These are phyloP conservation scores for Neoboletus subvelutipes DNA, from an alignment of 768 basidiomycete genomes.

Conservation along the genomic window DNA sequence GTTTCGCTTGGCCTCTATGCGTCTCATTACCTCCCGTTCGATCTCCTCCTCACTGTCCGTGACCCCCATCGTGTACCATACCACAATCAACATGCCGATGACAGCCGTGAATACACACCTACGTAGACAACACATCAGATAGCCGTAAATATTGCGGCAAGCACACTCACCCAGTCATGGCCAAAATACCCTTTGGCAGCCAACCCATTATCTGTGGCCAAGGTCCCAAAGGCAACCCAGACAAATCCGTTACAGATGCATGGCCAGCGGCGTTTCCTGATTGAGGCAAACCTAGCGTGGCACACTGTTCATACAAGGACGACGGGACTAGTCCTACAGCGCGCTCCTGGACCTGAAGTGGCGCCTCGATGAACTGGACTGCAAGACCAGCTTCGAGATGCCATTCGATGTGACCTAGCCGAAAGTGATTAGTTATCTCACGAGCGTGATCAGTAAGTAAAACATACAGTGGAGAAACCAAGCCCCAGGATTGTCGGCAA, in stretches of 20 bases:
- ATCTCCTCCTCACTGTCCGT: slow-evolving; percentile 76
- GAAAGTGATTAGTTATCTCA: background rate
- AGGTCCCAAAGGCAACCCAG: slow-evolving; percentile 64
- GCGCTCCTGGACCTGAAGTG: slow-evolving; percentile 61
- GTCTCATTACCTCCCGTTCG: slow-evolving; percentile 62
- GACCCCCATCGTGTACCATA: slow-evolving; percentile 86
- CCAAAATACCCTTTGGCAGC: slow-evolving; percentile 69
- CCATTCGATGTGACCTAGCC: slow-evolving; percentile 80
- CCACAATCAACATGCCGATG: slow-evolving; percentile 76
- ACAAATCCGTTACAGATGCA: slow-evolving; percentile 64
- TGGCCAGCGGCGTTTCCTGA: slow-evolving; percentile 90
- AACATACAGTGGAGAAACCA: slow-evolving; percentile 82
- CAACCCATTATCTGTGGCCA: slow-evolving; percentile 73
- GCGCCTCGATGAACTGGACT: slow-evolving; percentile 81
- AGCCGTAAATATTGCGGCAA: too few species aligned
- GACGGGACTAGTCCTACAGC: slow-evolving; percentile 49
- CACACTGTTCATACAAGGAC: slow-evolving; percentile 70
- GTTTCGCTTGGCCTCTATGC: slow-evolving; percentile 56
- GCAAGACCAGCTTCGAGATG: slow-evolving; percentile 85
- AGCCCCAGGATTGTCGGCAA: slow-evolving; percentile 91
- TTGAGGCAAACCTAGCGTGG: slow-evolving; percentile 50
- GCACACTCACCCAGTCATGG: slow-evolving; percentile 77
- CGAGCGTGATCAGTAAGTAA: slow-evolving; percentile 3
- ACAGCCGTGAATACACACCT: slow-evolving; percentile 82
- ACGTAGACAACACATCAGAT: slow-evolving; percentile 22